Evolutionary conservation across 176 grass and related monocot genomes (phyloP), one percentile per base, ranked within the genome.

Genomic region (Oryza meyeriana): DNA sequence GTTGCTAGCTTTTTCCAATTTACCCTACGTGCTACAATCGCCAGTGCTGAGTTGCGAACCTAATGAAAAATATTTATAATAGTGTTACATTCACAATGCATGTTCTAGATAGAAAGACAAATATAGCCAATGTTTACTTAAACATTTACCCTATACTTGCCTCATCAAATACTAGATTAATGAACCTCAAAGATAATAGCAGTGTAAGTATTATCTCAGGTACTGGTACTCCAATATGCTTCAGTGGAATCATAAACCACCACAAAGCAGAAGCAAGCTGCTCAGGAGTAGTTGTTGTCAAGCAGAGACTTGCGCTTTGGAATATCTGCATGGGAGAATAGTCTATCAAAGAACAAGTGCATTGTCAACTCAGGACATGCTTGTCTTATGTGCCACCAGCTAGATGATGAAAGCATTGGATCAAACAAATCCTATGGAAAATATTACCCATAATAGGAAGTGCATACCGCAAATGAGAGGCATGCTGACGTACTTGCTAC

Each of bases 131-230:
- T 29, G 45, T 71, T 57, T 63, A 77, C 38, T 73, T 84, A 4
- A 45, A 26, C 7, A 73, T 73, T 68, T 74, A 67, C 61, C 7
- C 40, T 74, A 78, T 72, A 84, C 90, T 93, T 87, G 72, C 96
- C 96, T 98, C 96, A 85, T 98, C 96, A 83, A 98, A 95, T 47
- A 95, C 96, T 69, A 98, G 89, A 88, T 89, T 95, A 76, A 98
- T 91, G 78, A 98, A 95, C 80, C 93, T 98, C 83, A 98, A 83
- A 48, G 96, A 98, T 81, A 98, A 85, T 69, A 98, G 80, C 9
- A 98, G 87, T 29, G 90, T 98, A 75, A 98, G 90, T 86, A 91
- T 86, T 83, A 93, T 98, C 89, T 98, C 93, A 32, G 90, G 84
- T 74, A 95, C 93, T 61, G 93, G 93, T 45, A 90, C 91, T 69